Base-by-base conservation (phyloP, 768 basidiomycete species). In the Collybiopsis luxurians region DNA sequence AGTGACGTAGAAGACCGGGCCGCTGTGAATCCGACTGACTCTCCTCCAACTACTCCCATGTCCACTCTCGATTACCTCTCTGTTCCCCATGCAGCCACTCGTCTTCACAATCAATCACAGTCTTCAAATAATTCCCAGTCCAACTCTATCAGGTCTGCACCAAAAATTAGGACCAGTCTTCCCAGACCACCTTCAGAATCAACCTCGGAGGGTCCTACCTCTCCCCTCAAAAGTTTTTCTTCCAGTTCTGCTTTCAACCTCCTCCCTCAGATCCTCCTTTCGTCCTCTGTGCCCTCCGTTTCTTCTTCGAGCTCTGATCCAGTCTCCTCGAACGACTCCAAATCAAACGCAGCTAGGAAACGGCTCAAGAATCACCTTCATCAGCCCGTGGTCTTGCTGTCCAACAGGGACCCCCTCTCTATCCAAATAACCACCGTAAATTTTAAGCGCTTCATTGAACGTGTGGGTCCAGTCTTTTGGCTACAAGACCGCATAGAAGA, bases 401-500 rank as follows among this genome's bases (percentile, higher is more conserved):
- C 82, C 17, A 81, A 80, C 1, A 74, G 75, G 27, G 89, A 89
- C 62, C 82, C 90, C 0, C 78, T 96, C 4, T 91, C 90, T 1
- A 73, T 96, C 3, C 89, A 85, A 0, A 84, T 86, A 26, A 88
- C 86, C 60, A 86, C 89, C 1, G 81, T 78, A 61, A 92, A 94
- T 66, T 95, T 95, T 65, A 81, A 86, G 60, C 75, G 91, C 23
- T 95, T 96, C 58, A 81, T 95, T 3, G 79, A 84, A 5, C 85
- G 79, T 61, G 76, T 84, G 3, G 90, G 91, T 0, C 87, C 90
- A 0, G 72, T 94, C 6, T 96, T 95, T 64, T 96, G 93, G 94
- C 60, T 95, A 19, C 91, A 92, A 71, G 94, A 97, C 66, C 73
- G 94, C 1, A 65, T 91, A 13, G 94, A 96, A 68, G 94, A 95